Evolutionary conservation across 1,139 yeast genomes (phyloP).

Genomic region (Pichia sp.): DNA sequence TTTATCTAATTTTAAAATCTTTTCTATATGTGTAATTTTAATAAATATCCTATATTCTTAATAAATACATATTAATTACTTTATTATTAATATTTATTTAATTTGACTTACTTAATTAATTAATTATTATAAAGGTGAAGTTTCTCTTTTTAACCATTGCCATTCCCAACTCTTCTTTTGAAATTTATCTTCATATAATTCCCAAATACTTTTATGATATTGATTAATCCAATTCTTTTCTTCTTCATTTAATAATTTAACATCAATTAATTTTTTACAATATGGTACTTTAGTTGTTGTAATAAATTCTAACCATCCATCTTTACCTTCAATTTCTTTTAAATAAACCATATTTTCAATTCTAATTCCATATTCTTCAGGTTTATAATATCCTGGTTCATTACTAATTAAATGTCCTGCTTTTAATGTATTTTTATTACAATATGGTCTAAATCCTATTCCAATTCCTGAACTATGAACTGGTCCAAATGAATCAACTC

Average conservation of each 20-base stretch:
- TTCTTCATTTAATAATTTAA: conserved; percentile 45
- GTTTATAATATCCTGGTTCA: conserved; percentile 95
- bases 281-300: conserved; percentile 90
- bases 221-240: conserved; percentile 65
- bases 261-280: conserved; percentile 62
- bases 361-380: conserved; percentile 88
- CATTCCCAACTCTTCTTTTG: conserved; percentile 48
- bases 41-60: neutral
- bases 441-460: conserved; percentile 58
- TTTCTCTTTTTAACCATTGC: conserved; percentile 75
- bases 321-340: conserved; percentile 33
- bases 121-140: conserved; percentile 29
- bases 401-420: conserved; percentile 81
- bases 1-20: neutral
- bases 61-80: neutral
- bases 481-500: conserved; percentile 87
- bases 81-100: neutral
- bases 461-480: conserved; percentile 98
- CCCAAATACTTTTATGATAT: conserved; percentile 62
- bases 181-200: conserved; percentile 42
- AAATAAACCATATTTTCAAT: conserved; percentile 77
- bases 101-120: neutral
- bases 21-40: conserved; percentile 2
- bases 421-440: conserved; percentile 38
- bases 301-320: conserved; percentile 65